phyloP scores from a whole-genome alignment of 1,284 basidiomycete species.

The Sphaerobolus stellatus region DNA sequence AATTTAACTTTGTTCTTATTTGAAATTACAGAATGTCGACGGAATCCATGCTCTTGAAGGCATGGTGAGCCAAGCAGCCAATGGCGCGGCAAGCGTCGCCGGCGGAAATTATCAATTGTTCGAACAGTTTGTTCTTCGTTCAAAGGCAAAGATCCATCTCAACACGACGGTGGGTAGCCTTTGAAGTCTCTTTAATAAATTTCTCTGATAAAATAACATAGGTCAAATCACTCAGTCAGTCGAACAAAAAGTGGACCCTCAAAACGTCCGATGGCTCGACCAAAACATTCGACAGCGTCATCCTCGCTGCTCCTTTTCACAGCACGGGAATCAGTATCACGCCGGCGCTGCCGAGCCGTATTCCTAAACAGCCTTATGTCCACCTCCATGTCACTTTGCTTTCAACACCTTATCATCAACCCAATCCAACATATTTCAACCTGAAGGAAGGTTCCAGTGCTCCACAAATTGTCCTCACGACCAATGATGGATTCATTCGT shows the following conservation, averaged over 20 bases:
- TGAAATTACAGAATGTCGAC: constrained; percentile 55
- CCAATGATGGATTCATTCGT: constrained; percentile 52
- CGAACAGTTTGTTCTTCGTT: constrained; percentile 72
- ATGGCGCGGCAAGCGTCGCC: constrained; percentile 63
- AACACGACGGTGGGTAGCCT: constrained; percentile 17
- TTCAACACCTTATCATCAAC: constrained; percentile 65
- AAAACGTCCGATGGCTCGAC: constrained; percentile 33
- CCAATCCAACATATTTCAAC: constrained; percentile 74
- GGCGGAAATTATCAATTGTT: constrained; percentile 90
- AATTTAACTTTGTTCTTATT: neutral
- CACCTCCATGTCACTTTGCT: constrained; percentile 88
- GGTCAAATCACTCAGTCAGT: constrained; percentile 17
- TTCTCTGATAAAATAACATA: neutral
- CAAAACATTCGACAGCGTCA: constrained; percentile 60
- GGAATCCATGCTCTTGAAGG: constrained; percentile 82
- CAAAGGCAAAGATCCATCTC: constrained; percentile 67
- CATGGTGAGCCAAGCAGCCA: constrained; percentile 70
- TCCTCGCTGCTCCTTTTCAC: constrained; percentile 78
- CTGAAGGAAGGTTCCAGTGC: constrained; percentile 45
- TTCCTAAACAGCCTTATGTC: constrained; percentile 75
- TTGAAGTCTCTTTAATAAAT: neutral
- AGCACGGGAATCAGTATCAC: constrained; percentile 57
- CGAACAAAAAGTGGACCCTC: constrained; percentile 14
- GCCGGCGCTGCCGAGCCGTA: constrained; percentile 42
- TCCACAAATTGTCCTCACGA: constrained; percentile 76